These are phyloP conservation scores for Terfezia boudieri DNA, from an alignment of 495 filamentous ascomycete species.

Conservation along the genomic window DNA sequence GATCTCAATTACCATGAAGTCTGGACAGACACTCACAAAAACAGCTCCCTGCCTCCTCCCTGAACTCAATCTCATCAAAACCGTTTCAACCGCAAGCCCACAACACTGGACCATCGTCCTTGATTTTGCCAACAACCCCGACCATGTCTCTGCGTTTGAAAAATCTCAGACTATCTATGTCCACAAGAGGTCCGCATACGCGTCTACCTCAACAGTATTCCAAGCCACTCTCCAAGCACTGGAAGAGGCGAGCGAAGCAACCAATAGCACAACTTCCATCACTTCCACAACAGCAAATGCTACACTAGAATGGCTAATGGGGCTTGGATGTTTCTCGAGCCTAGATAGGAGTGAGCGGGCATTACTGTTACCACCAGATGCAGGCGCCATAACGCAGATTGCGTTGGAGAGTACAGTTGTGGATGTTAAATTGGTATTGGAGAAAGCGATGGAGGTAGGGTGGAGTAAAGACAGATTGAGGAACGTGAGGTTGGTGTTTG, in stretches of 20 bases:
- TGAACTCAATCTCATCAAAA: constrained; percentile 43
- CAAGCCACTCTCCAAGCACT: constrained; percentile 49
- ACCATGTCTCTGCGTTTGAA: constrained; percentile 46
- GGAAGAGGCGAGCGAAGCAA: constrained; percentile 24
- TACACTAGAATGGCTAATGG: constrained; percentile 57
- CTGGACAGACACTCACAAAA: constrained; percentile 24
- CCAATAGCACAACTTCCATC: constrained; percentile 5
- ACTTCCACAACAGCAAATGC: constrained; percentile 19
- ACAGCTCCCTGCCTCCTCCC: constrained; percentile 67
- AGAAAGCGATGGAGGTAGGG: constrained; percentile 30
- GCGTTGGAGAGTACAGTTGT: constrained; percentile 40
- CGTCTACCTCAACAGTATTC: constrained; percentile 47
- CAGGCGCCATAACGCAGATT: constrained; percentile 26
- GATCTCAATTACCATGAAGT: constrained; percentile 33
- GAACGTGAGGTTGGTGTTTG: constrained; percentile 57
- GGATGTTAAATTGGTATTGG: constrained; percentile 52
- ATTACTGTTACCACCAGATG: constrained; percentile 39
- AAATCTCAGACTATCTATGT: constrained; percentile 59
- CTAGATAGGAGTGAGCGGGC: constrained; percentile 58
- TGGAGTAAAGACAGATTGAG: constrained; percentile 45
- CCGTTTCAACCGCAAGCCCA: constrained; percentile 40
- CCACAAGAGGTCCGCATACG: constrained; percentile 49
- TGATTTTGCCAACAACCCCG: constrained; percentile 45
- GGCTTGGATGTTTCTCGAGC: constrained; percentile 33
- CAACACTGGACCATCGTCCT: constrained; percentile 74